Conservation (phyloP, 164 flowering plant genomes). For the Macadamia integrifolia region DNA sequence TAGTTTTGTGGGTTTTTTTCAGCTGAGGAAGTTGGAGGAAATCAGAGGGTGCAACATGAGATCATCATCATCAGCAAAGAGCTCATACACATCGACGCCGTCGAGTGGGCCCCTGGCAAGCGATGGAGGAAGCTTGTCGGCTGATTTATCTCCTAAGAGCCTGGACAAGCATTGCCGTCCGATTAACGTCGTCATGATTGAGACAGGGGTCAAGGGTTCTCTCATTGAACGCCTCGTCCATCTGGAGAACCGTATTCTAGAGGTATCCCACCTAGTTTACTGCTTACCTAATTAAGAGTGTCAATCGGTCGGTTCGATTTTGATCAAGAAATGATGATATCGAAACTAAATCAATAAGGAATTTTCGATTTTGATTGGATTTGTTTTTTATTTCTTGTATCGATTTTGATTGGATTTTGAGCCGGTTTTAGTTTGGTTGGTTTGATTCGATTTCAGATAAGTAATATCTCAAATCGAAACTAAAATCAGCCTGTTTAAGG, state of each 20-base stretch:
- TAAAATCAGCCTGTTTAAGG: too few relatives aligned
- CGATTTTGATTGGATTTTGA: too few relatives aligned
- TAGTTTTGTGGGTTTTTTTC: neutral
- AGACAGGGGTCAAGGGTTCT: slow-evolving; percentile 55
- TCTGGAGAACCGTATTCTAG: slow-evolving; percentile 49
- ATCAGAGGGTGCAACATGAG: slow-evolving; percentile 27
- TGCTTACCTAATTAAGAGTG: too few relatives aligned
- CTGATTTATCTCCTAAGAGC: slow-evolving; percentile 44
- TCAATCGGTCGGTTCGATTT: too few relatives aligned
- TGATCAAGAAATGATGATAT: too few relatives aligned
- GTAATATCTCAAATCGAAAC: too few relatives aligned
- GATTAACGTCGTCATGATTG: slow-evolving; percentile 45
- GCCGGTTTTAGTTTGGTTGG: too few relatives aligned
- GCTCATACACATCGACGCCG: slow-evolving; percentile 42
- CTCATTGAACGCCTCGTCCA: slow-evolving; percentile 53
- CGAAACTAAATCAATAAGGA: too few relatives aligned
- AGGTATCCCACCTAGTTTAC: slow-evolving; percentile 28
- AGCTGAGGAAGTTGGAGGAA: slow-evolving; percentile 74
- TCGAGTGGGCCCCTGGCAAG: slow-evolving; percentile 43
- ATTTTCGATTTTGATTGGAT: too few relatives aligned
- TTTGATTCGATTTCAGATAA: too few relatives aligned
- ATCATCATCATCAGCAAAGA: slow-evolving; percentile 28
- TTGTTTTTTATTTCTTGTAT: too few relatives aligned
- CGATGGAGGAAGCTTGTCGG: slow-evolving; percentile 27
- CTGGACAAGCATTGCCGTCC: slow-evolving; percentile 72